phyloP scores from a whole-genome alignment of 140 eudicot species.

The Flaveria floridana region DNA sequence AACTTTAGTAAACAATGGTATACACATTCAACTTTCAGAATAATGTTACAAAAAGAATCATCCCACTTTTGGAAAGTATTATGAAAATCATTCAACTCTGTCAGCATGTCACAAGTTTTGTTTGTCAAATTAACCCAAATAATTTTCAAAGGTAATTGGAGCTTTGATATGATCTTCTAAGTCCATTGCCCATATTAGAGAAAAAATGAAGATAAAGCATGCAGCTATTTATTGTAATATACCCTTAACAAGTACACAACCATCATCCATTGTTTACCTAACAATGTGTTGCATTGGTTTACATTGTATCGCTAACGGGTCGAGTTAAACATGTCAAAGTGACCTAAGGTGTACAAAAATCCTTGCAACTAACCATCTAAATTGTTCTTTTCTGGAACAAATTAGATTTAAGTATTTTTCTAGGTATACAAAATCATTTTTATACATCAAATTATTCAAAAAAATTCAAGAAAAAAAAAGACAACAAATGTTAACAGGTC shows the following conservation, averaged over 20 bases:
- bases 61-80: background rate
- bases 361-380: background rate
- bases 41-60: background rate
- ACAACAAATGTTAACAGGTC: background rate
- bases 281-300: background rate
- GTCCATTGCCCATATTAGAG: slow-evolving; percentile 9
- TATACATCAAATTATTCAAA: background rate
- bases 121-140: background rate
- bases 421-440: background rate
- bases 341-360: background rate
- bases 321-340: background rate
- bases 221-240: background rate
- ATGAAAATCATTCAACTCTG: background rate
- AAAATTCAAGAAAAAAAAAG: background rate
- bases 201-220: background rate
- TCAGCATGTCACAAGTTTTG: background rate
- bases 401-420: background rate
- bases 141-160: background rate
- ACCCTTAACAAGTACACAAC: background rate
- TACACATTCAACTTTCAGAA: background rate
- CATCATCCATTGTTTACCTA: background rate
- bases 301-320: background rate
- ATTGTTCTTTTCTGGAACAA: background rate
- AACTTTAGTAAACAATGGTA: background rate
- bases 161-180: background rate